phyloP scores from a whole-genome alignment of 768 basidiomycete genomes.

The Leccinum arenicola region DNA sequence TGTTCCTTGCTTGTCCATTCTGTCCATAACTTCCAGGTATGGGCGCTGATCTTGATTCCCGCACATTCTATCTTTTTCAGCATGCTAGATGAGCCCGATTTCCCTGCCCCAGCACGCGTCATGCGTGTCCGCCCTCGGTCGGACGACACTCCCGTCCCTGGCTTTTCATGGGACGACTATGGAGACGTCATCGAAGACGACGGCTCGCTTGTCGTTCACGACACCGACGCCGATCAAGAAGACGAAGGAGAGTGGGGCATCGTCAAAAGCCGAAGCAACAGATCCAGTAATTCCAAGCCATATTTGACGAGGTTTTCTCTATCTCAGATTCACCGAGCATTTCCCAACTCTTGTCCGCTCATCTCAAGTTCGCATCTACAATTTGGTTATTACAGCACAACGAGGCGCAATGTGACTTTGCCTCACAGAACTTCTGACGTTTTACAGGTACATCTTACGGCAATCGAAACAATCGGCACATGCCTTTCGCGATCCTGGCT shows the following conservation, averaged over 20 bases:
- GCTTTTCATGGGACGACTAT: conserved; percentile 77
- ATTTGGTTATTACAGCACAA: conserved; percentile 57
- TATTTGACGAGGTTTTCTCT: conserved; percentile 57
- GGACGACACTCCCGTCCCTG: conserved; percentile 57
- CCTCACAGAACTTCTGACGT: conserved; percentile 46
- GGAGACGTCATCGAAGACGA: conserved; percentile 54
- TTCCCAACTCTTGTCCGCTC: conserved; percentile 34
- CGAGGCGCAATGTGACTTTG: conserved; percentile 32
- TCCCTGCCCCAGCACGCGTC: conserved; percentile 57
- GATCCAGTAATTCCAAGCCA: conserved; percentile 36
- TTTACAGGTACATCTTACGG: conserved; percentile 59
- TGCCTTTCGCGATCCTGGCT: conserved; percentile 81
- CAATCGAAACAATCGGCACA: conserved; percentile 70
- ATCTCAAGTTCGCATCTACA: conserved; percentile 50
- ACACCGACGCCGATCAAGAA: conserved; percentile 65
- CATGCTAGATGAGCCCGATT: conserved; percentile 60
- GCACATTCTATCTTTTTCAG: conserved; percentile 32
- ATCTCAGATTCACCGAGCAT: conserved; percentile 34
- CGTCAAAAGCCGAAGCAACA: conserved; percentile 53
- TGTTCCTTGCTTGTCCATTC: background rate
- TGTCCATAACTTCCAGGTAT: background rate
- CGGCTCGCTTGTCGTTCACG: conserved; percentile 40
- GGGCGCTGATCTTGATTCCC: conserved; percentile 6
- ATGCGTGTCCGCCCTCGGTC: conserved; percentile 61
- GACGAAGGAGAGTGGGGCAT: conserved; percentile 79